phyloP scores from a whole-genome alignment of 1,284 basidiomycete genomes.

The Austropuccinia psidii region DNA sequence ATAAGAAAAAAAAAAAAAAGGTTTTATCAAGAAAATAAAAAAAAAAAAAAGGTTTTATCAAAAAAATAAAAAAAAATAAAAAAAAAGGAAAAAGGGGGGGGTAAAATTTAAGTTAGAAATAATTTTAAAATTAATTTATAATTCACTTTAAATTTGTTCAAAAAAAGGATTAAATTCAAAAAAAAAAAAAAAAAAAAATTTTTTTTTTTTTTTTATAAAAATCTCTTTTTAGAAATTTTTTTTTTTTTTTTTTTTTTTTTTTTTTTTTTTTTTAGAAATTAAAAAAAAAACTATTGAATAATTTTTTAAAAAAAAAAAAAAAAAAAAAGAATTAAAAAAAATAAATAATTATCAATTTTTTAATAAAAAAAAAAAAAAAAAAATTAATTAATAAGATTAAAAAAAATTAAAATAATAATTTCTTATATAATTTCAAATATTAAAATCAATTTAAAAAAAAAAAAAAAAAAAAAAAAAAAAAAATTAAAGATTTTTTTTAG shows the following conservation, averaged over 20 bases:
- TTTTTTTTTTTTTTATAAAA: too few relatives aligned
- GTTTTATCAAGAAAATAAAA: too few relatives aligned
- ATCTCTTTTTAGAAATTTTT: too few relatives aligned
- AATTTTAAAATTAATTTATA: too few relatives aligned
- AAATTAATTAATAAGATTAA: neutral
- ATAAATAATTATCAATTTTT: neutral
- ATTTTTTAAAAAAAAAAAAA: neutral
- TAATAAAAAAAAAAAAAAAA: neutral
- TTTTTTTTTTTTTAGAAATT: too few relatives aligned
- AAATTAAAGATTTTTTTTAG: neutral
- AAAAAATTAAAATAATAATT: neutral
- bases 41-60: neutral
- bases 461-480: neutral
- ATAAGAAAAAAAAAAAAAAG: too few relatives aligned
- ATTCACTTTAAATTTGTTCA: too few relatives aligned
- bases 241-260: too few relatives aligned
- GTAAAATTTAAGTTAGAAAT: neutral
- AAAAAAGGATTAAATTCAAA: neutral
- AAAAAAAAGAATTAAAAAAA: neutral
- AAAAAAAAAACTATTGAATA: neutral
- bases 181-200: neutral
- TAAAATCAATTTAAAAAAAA: neutral
- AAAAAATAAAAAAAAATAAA: neutral
- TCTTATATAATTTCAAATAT: neutral
- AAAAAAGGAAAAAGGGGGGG: neutral